These are phyloP conservation scores for Plectosphaerella sp. DNA, from an alignment of 2,329 filamentous ascomycete genomes.

Conservation along the genomic window DNA sequence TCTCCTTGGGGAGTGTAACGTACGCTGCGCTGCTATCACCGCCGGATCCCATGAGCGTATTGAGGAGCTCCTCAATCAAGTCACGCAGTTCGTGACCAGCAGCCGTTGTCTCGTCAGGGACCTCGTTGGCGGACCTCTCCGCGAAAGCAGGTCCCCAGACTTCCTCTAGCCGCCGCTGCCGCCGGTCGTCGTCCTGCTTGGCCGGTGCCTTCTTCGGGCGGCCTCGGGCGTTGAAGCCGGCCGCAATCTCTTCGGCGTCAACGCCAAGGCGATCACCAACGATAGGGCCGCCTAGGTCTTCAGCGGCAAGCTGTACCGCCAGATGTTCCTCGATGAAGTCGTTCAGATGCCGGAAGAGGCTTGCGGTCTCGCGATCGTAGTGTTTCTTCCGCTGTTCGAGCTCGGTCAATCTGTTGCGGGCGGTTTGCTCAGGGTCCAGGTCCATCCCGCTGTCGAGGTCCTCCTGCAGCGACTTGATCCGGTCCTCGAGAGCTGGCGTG, in stretches of 20 bases:
- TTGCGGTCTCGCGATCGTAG: slow-evolving; percentile 57
- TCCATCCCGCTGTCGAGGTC: slow-evolving; percentile 53
- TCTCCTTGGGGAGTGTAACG: slow-evolving; percentile 53
- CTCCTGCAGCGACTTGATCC: slow-evolving; percentile 56
- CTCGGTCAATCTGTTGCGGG: slow-evolving; percentile 56
- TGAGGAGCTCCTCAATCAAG: slow-evolving; percentile 57
- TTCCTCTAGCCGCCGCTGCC: slow-evolving; percentile 59
- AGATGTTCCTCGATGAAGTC: slow-evolving; percentile 68
- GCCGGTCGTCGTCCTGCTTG: slow-evolving; percentile 40
- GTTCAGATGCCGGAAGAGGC: slow-evolving; percentile 60
- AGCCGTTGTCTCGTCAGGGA: slow-evolving; percentile 40
- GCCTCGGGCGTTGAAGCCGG: slow-evolving; percentile 57
- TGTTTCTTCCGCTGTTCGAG: slow-evolving; percentile 53
- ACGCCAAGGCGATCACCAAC: slow-evolving; percentile 70
- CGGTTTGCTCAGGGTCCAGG: slow-evolving; percentile 56
- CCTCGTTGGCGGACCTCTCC: slow-evolving; percentile 15
- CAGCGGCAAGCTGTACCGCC: slow-evolving; percentile 72
- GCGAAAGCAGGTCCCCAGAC: slow-evolving; percentile 47
- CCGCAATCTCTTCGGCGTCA: slow-evolving; percentile 52
- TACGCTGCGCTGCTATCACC: slow-evolving; percentile 54
- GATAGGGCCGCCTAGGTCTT: slow-evolving; percentile 78
- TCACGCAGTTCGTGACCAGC: slow-evolving; percentile 54
- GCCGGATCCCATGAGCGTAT: slow-evolving; percentile 48
- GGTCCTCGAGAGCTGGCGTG: slow-evolving; percentile 45
- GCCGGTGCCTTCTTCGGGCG: slow-evolving; percentile 41